Evolutionary conservation across 306 rosid genomes (phyloP).

Genomic region (Ormosia semicastrata): DNA sequence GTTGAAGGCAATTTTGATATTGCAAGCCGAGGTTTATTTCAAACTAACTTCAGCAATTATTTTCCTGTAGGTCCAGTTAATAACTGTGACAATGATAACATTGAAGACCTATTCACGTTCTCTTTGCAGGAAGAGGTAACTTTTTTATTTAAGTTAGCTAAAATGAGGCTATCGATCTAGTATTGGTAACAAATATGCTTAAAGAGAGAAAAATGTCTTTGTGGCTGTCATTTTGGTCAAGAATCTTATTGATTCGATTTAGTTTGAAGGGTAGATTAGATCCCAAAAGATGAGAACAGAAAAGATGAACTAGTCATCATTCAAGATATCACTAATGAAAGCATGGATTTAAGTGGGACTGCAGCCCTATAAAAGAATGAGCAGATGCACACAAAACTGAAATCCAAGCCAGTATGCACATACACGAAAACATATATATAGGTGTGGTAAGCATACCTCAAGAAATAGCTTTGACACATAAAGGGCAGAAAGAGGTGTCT

Average conservation of each 20-base stretch:
- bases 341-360: not conserved
- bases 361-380: not conserved
- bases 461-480: constrained; percentile 56
- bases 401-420: not conserved
- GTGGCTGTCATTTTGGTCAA: no score
- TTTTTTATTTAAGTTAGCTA: not conserved
- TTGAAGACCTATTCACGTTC: not conserved
- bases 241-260: no score
- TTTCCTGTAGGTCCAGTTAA: not conserved
- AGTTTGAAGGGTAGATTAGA: no score
- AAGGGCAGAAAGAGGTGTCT: constrained; percentile 76
- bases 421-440: not conserved
- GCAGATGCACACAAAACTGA: not conserved
- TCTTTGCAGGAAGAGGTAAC: not conserved
- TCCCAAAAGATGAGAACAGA: not conserved
- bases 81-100: not conserved
- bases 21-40: not conserved
- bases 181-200: not conserved
- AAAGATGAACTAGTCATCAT: not conserved
- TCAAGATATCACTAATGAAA: not conserved
- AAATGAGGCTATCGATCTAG: not conserved
- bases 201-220: not conserved
- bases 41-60: not conserved
- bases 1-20: not conserved
- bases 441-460: constrained; percentile 44